A percentile compares a stretch with the other conserved stretches of the same genome.
Evolutionary conservation across 257 asterid species (phyloP).

Genomic region (Nicotiana benthamiana): DNA sequence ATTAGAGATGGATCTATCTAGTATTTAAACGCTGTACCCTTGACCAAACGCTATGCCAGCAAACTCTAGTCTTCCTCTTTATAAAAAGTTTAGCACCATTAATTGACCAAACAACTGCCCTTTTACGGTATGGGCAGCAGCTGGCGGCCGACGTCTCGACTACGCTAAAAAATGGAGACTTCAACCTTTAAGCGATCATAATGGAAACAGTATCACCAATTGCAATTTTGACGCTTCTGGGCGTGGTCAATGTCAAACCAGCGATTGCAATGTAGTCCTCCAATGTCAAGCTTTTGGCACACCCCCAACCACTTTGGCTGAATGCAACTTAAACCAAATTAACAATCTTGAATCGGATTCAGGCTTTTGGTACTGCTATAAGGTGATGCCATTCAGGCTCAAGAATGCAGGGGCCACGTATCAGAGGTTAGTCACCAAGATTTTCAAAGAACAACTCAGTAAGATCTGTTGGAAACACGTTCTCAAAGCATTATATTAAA

Average conservation of each 20-base stretch:
- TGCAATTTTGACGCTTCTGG: conserved; percentile 33
- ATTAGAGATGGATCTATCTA: no score
- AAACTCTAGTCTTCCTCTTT: not conserved
- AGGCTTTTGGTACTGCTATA: no score
- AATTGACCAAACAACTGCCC: conserved; percentile 14
- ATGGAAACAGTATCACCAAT: conserved; percentile 17
- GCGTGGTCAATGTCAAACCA: conserved; percentile 34
- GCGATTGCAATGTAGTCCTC: conserved; percentile 43
- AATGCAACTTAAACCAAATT: conserved; percentile 24
- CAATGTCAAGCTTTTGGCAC: conserved; percentile 19
- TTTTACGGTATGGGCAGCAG: conserved; percentile 36
- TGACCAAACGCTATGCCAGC: no score
- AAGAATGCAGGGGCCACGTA: no score
- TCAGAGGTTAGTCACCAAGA: no score
- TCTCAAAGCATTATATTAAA: no score
- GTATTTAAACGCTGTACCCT: no score
- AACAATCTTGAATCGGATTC: conserved; percentile 31
- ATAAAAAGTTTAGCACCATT: not conserved
- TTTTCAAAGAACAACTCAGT: no score
- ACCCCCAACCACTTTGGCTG: conserved; percentile 41
- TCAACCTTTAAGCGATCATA: conserved; percentile 14
- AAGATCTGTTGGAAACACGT: no score
- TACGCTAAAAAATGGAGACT: conserved; percentile 33
- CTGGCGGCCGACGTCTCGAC: conserved; percentile 27
- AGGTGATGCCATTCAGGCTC: no score